Conservation (phyloP, 371 early-diverging fungal species). For the Mortierella sp. region DNA sequence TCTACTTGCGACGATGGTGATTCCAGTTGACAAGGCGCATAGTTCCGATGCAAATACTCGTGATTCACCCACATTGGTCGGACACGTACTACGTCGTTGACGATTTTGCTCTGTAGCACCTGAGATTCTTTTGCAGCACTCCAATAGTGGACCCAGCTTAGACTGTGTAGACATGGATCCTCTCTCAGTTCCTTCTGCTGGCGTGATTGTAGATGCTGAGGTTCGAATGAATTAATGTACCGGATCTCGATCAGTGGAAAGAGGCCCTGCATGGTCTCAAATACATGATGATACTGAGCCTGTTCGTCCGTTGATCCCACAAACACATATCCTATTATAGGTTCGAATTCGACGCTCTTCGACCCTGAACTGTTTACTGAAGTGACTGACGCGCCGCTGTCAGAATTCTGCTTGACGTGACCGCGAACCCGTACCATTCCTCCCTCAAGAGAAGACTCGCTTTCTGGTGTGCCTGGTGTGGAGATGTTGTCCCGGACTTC, state of each 20-base stretch:
- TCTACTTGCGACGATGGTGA: background rate
- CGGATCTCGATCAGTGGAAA: conserved; percentile 45
- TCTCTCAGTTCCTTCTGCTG: conserved; percentile 35
- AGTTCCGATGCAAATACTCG: conserved; percentile 43
- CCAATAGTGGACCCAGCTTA: conserved; percentile 55
- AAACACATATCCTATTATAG: conserved; percentile 43
- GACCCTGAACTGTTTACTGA: background rate
- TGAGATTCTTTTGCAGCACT: conserved; percentile 53
- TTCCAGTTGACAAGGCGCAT: conserved; percentile 12
- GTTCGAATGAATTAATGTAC: conserved; percentile 51
- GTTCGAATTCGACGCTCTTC: conserved; percentile 7
- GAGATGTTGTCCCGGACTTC: too few relatives aligned
- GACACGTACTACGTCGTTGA: conserved; percentile 47
- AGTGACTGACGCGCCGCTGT: background rate
- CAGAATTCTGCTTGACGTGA: background rate
- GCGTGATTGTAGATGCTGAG: conserved; percentile 30
- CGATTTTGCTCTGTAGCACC: conserved; percentile 48
- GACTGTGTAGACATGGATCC: conserved; percentile 37
- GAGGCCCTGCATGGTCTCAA: conserved; percentile 30
- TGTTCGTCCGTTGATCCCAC: conserved; percentile 48
- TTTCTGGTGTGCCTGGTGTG: background rate
- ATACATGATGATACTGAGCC: conserved; percentile 45
- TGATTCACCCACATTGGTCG: conserved; percentile 51
- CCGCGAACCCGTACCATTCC: conserved; percentile 36
- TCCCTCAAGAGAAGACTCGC: conserved; percentile 12